A percentile compares a stretch with the other conserved stretches of the same genome.
phyloP scores from a whole-genome alignment of 2,329 filamentous ascomycete species.

The Paramyrothecium roridum region DNA sequence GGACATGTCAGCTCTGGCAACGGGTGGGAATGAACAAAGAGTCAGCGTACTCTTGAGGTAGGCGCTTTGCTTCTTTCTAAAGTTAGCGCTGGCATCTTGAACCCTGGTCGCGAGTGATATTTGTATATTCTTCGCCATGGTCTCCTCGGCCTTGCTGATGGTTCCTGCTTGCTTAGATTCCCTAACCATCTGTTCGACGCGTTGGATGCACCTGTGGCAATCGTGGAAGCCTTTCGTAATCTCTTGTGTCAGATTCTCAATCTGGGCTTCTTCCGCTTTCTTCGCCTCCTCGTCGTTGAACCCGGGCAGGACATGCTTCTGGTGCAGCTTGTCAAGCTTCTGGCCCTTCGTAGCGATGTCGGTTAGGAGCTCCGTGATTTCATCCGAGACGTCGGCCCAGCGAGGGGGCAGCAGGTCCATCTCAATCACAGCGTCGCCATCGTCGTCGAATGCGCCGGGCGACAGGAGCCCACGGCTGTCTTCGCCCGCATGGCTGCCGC shows the following conservation, averaged over 20 bases:
- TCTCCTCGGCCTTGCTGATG: slow-evolving; percentile 81
- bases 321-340: slow-evolving; percentile 85
- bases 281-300: slow-evolving; percentile 95
- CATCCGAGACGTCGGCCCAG: slow-evolving; percentile 94
- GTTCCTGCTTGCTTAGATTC: slow-evolving; percentile 72
- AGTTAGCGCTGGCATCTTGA: slow-evolving; percentile 86
- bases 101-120: slow-evolving; percentile 84
- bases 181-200: slow-evolving; percentile 81
- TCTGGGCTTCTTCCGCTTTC: slow-evolving; percentile 80
- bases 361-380: slow-evolving; percentile 79
- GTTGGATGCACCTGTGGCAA: slow-evolving; percentile 85
- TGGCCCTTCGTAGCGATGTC: slow-evolving; percentile 81
- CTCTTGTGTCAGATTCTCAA: slow-evolving; percentile 84
- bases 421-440: slow-evolving; percentile 94
- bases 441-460: slow-evolving; percentile 71
- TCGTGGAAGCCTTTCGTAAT: slow-evolving; percentile 88
- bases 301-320: slow-evolving; percentile 93
- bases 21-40: not conserved
- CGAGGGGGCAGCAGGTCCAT: slow-evolving; percentile 95
- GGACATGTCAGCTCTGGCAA: not conserved
- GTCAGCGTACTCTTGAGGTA: slow-evolving; percentile 79
- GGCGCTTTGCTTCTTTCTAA: slow-evolving; percentile 94
- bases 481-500: slow-evolving; percentile 40
- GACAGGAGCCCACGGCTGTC: slow-evolving; percentile 79
- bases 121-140: slow-evolving; percentile 95